Base-by-base conservation (phyloP, 2,329 filamentous ascomycete species). In the Epichloe festucae region DNA sequence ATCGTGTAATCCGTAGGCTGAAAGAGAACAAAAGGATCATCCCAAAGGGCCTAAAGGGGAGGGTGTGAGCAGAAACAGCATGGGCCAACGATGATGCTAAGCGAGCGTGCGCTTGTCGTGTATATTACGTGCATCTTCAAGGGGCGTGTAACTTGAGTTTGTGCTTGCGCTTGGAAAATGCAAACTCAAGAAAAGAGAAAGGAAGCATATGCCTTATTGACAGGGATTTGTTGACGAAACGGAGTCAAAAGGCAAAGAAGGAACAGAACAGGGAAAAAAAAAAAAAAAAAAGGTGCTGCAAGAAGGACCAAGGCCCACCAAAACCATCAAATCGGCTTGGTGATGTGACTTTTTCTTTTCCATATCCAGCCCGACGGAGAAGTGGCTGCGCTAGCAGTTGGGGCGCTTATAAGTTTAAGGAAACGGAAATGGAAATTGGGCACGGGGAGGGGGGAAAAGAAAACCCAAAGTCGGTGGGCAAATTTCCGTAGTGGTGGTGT, bases 141-240 rank as follows among this genome's bases (percentile, higher is more conserved):
- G 51, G 51, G 51, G 36, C 41, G 51, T 52, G 46, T 21, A 39
- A 40, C 34, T 17, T 52, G 8, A 17, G 11, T 15, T 42, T 27
- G 48, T 31, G 41, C 51, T 44, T 53, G 50, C 38, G 41, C 51
- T 44, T 53, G 51, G 49, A 52, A 31, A 54, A 46, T 3, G 43
- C 40, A 44, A 21, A 23, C 38, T 41, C 11, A 4, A 46, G 21
- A 21, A 51, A 50, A 54, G 40, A 50, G 61, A 62, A 57, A 50
- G 53, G 58, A 56, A 68, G 67, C 67, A 69, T 67, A 66, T 70
- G 68, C 68, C 6, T 27, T 19, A 31, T 19, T 48, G 53, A 38
- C 47, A 31, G 21, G 44, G 48, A 47, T 49, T 51, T 17, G 35
- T 31, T 31, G 34, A 41, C 46, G 45, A 42, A 11, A 46, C 39